These are phyloP conservation scores for Calonectria crousiana DNA, from an alignment of 2,329 filamentous ascomycete species.

Conservation along the genomic window DNA sequence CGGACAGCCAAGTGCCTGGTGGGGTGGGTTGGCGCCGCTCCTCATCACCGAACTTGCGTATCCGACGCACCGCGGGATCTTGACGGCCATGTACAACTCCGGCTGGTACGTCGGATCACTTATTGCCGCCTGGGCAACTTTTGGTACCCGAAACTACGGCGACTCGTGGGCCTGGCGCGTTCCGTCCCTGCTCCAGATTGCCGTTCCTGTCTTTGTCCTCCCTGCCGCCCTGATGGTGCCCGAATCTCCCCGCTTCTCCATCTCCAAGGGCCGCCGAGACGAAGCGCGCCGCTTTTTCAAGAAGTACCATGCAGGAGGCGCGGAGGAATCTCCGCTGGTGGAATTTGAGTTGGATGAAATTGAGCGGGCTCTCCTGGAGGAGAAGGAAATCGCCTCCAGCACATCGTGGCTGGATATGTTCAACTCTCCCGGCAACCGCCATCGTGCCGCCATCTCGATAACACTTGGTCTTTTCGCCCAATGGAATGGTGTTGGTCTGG, in stretches of 20 bases:
- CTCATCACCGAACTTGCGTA: slow-evolving; percentile 30
- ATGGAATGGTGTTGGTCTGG: slow-evolving; percentile 22
- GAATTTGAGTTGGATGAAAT: slow-evolving; percentile 27
- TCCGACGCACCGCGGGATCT: slow-evolving; percentile 25
- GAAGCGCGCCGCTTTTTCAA: slow-evolving; percentile 13
- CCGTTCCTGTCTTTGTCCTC: slow-evolving; percentile 39
- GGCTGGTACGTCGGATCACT: slow-evolving; percentile 29
- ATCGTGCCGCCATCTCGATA: slow-evolving; percentile 23
- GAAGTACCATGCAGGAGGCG: slow-evolving; percentile 26
- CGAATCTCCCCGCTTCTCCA: slow-evolving; percentile 21
- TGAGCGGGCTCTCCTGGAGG: slow-evolving; percentile 23
- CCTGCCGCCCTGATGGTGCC: slow-evolving; percentile 22
- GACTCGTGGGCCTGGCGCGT: slow-evolving; percentile 58
- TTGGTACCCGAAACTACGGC: slow-evolving; percentile 24
- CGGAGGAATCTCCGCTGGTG: slow-evolving; percentile 4
- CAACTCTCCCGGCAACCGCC: slow-evolving; percentile 21
- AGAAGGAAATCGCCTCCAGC: background rate
- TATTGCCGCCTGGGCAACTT: slow-evolving; percentile 29
- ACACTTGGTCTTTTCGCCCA: slow-evolving; percentile 23
- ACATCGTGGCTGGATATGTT: slow-evolving; percentile 21
- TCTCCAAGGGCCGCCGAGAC: slow-evolving; percentile 12
- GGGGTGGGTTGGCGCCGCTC: slow-evolving; percentile 19
- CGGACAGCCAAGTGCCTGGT: slow-evolving; percentile 19
- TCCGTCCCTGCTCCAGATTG: slow-evolving; percentile 59
- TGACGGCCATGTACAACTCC: slow-evolving; percentile 26